phyloP scores from a whole-genome alignment of 2,329 filamentous ascomycete genomes.

The Hypoxylon sp. region DNA sequence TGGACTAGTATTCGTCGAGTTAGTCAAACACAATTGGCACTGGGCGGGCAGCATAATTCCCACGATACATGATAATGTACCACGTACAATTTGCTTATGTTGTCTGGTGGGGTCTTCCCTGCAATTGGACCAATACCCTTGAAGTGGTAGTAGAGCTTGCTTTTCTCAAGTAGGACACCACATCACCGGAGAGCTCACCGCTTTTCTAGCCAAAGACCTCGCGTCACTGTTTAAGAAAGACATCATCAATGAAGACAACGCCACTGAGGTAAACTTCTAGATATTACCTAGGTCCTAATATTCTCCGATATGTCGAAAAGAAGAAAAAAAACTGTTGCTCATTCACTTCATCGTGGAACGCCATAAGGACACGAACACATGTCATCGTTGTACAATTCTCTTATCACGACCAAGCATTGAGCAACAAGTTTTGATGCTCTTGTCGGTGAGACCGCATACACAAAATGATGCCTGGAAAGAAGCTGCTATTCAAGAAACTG shows the following conservation, averaged over 20 bases:
- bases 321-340: neutral
- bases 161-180: slow-evolving; percentile 14
- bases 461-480: slow-evolving; percentile 3
- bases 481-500: slow-evolving; percentile 2
- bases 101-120: slow-evolving; percentile 23
- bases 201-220: slow-evolving; percentile 23
- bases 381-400: slow-evolving; percentile 23
- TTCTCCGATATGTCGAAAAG: slow-evolving; percentile 14
- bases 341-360: slow-evolving; percentile 2
- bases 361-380: slow-evolving; percentile 25
- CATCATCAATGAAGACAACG: slow-evolving; percentile 21
- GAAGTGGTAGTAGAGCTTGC: slow-evolving; percentile 13
- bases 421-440: slow-evolving; percentile 12
- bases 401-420: slow-evolving; percentile 19
- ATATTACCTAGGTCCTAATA: slow-evolving; percentile 16
- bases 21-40: slow-evolving; percentile 15
- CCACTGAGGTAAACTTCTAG: slow-evolving; percentile 21
- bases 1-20: slow-evolving; percentile 29
- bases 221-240: slow-evolving; percentile 23
- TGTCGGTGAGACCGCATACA: slow-evolving; percentile 14
- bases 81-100: neutral
- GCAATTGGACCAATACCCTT: slow-evolving; percentile 25
- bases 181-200: slow-evolving; percentile 24
- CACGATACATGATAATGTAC: slow-evolving; percentile 20
- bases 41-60: slow-evolving; percentile 16